Evolutionary conservation across 306 rosid genomes (phyloP), one percentile per base, ranked within the genome.

Genomic region (Lathyrus tuberosus): DNA sequence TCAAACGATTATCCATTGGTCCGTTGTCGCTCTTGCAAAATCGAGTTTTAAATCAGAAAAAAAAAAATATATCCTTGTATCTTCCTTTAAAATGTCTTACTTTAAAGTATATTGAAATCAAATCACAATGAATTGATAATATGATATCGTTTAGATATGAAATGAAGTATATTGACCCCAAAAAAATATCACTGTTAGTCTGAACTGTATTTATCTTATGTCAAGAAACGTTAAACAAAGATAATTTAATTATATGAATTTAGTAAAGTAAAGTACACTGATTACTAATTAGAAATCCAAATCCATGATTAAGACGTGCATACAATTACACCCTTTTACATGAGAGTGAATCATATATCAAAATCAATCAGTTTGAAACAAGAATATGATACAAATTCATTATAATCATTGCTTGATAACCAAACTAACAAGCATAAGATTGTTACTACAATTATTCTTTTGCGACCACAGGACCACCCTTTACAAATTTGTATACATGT

Each of bases 361-460:
- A 56, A n/a, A 49, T 69, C 49, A 24, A 22, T 38, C 1, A 46
- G 26, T 60, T 43, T 20, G 40, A 57, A 28, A 18, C 20, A 13
- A 10, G 18, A 72, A 51, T 37, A 16, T 43, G 54, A 31, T 33
- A 33, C 38, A 33, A 33, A 13, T 56, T 43, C 13, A 44, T 10
- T 67, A 35, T 35, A 35, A 66, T 75, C 62, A 46, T 67, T 35
- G 61, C 10, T 31, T 57, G 68, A 46, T 20, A 46, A 12, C 40
- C 69, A 67, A 67, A 16, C 35, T 35, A 44, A 62, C 14, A 59
- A 30, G 66, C 58, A 15, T 22, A 53, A 53, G 41, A 69, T 44
- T 20, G 52, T 6, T 66, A 66, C 62, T 66, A 66, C 62, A 68
- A 40, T 61, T 17, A 61, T 60, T 60, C 64, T 48, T 38, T 67